These are phyloP conservation scores for Picea sitchensis DNA, from an alignment of 75 land plant species.

Conservation along the genomic window DNA sequence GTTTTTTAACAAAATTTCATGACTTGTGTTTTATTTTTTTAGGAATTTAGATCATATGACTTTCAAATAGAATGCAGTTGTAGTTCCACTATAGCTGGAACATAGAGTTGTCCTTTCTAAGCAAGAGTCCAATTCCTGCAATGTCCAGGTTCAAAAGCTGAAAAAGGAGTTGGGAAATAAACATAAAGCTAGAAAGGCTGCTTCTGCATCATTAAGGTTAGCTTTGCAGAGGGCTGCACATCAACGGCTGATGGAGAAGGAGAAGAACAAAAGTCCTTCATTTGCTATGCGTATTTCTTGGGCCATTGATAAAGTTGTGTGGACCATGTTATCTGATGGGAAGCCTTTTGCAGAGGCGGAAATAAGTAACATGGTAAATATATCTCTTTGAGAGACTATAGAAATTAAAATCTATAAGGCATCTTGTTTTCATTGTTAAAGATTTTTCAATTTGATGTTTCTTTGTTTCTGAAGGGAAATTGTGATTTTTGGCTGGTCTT, in stretches of 20 bases:
- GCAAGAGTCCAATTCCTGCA: neutral
- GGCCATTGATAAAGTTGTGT: conserved; percentile 85
- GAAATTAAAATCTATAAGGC: too few relatives aligned
- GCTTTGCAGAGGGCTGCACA: conserved; percentile 94
- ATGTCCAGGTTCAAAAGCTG: conserved; percentile 58
- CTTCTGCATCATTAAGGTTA: conserved; percentile 57
- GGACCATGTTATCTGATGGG: conserved; percentile 97
- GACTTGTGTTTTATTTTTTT: too few relatives aligned
- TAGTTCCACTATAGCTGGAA: neutral
- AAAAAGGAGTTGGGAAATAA: conserved; percentile 56
- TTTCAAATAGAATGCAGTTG: conserved; percentile 1
- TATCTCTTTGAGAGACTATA: too few relatives aligned
- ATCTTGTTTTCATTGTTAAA: too few relatives aligned
- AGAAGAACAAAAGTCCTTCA: conserved; percentile 92
- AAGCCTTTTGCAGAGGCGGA: conserved; percentile 95
- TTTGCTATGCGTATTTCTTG: conserved; percentile 97
- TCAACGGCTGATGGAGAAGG: conserved; percentile 82
- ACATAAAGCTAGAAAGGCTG: conserved; percentile 59
- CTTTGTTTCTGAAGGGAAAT: too few relatives aligned
- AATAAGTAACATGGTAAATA: conserved; percentile 87
- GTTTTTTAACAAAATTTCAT: too few relatives aligned
- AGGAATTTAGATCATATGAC: too few relatives aligned
- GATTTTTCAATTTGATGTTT: too few relatives aligned
- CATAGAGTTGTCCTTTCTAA: neutral
- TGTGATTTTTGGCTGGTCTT: too few relatives aligned